Percentiles rank a stretch among this genome's conserved stretches.
Evolutionary conservation across 2,329 filamentous ascomycete species (phyloP).

Genomic region (Paecilomyces niveus): DNA sequence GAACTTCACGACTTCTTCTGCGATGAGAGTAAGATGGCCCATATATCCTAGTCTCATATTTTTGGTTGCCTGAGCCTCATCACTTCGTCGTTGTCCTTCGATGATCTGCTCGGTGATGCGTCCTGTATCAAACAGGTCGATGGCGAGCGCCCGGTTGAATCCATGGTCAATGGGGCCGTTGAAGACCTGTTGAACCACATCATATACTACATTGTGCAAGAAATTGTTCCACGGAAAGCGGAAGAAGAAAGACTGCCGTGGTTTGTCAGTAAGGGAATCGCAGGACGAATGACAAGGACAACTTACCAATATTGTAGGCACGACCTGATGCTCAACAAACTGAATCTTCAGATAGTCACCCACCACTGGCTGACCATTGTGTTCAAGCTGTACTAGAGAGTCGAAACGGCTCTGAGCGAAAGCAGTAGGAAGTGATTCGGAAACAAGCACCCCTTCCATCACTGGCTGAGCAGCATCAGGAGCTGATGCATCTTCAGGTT

Average conservation of each 20-base stretch:
- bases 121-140: conserved; percentile 87
- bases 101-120: conserved; percentile 88
- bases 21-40: conserved; percentile 94
- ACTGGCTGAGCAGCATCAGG: conserved; percentile 10
- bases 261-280: conserved; percentile 7
- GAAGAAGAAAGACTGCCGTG: conserved; percentile 83
- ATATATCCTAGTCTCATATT: conserved; percentile 96
- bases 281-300: background rate
- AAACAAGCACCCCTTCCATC: background rate
- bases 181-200: conserved; percentile 97
- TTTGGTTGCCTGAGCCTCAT: conserved; percentile 72
- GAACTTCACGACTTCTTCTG: conserved; percentile 97
- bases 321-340: conserved; percentile 89
- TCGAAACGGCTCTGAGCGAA: background rate
- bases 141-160: conserved; percentile 80
- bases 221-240: conserved; percentile 99
- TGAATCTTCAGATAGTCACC: conserved; percentile 93
- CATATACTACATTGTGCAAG: conserved; percentile 96
- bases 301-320: conserved; percentile 87
- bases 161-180: conserved; percentile 97
- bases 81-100: conserved; percentile 78
- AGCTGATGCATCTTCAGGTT: conserved; percentile 12
- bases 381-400: conserved; percentile 49
- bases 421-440: background rate
- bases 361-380: conserved; percentile 68